These are phyloP conservation scores for Amylocarpus encephaloides DNA, from an alignment of 2,329 filamentous ascomycete genomes.

Conservation along the genomic window DNA sequence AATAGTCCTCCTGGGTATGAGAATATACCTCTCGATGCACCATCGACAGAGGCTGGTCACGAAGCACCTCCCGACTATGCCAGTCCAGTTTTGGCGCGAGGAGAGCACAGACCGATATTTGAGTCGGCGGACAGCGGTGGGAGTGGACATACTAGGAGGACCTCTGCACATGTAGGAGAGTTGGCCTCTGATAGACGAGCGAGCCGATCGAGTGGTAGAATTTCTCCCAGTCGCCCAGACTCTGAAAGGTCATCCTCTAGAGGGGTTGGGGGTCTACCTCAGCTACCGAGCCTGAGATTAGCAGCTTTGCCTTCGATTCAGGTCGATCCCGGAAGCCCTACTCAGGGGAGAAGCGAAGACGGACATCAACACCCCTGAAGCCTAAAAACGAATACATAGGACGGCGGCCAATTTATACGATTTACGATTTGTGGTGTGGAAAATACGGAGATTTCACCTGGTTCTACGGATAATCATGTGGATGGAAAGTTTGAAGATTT, in stretches of 20 bases:
- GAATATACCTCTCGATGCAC: conserved; percentile 26
- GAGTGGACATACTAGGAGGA: conserved; percentile 17
- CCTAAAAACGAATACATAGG: neutral
- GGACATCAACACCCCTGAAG: neutral
- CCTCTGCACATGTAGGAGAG: conserved; percentile 16
- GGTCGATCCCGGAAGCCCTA: conserved; percentile 38
- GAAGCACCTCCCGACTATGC: conserved; percentile 29
- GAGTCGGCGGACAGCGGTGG: neutral
- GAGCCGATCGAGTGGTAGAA: conserved; percentile 10
- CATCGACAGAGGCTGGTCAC: conserved; percentile 11
- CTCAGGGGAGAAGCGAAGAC: conserved; percentile 5
- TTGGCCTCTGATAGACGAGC: conserved; percentile 13
- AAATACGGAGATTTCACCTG: neutral
- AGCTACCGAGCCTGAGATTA: conserved; percentile 48
- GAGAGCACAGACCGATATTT: conserved; percentile 10
- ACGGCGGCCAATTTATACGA: neutral
- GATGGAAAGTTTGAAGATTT: neutral
- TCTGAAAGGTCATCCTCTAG: conserved; percentile 16
- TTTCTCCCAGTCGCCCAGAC: neutral
- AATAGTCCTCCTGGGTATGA: conserved; percentile 29
- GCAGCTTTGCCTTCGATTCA: conserved; percentile 49
- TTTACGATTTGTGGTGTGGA: neutral
- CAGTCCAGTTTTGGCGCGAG: conserved; percentile 19
- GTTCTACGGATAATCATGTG: conserved; percentile 40
- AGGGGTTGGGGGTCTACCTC: conserved; percentile 38